Evolutionary conservation across 805 yeast genomes (phyloP).

Genomic region (Myxozyma lipomycoides): DNA sequence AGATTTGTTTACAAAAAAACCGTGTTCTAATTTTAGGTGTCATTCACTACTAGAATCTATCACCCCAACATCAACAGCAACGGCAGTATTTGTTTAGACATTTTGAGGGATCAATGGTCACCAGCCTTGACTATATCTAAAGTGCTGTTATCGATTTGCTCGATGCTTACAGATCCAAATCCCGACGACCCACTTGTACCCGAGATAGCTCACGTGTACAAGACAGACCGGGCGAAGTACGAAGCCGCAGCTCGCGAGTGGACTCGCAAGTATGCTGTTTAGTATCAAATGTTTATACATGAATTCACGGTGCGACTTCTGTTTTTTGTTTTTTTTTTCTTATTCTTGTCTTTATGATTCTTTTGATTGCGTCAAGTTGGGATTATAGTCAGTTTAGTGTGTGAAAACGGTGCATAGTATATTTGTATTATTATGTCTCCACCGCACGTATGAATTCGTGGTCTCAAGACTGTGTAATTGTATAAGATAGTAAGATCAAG

Average conservation of each 20-base stretch:
- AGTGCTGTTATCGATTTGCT: conserved; percentile 89
- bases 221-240: conserved; percentile 87
- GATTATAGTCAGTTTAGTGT: not conserved
- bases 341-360: not conserved
- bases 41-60: conserved; percentile 91
- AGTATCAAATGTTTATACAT: conserved; percentile 24
- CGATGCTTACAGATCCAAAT: conserved; percentile 93
- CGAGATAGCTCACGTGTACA: conserved; percentile 94
- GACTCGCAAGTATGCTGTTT: conserved; percentile 97
- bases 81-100: conserved; percentile 95
- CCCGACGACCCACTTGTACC: conserved; percentile 99
- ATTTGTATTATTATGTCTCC: no score
- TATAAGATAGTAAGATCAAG: no score
- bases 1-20: conserved; percentile 32
- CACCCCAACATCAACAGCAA: conserved; percentile 96
- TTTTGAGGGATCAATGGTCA: conserved; percentile 97
- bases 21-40: conserved; percentile 44
- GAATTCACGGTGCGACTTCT: not conserved
- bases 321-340: no score
- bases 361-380: not conserved
- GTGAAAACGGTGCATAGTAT: no score
- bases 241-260: conserved; percentile 97
- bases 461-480: no score
- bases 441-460: no score
- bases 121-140: conserved; percentile 96